Percentiles rank a stretch among this genome's conserved stretches.
These are phyloP conservation scores for Cryptococcus sp. DNA, from an alignment of 1,284 basidiomycete genomes.

Conservation along the genomic window DNA sequence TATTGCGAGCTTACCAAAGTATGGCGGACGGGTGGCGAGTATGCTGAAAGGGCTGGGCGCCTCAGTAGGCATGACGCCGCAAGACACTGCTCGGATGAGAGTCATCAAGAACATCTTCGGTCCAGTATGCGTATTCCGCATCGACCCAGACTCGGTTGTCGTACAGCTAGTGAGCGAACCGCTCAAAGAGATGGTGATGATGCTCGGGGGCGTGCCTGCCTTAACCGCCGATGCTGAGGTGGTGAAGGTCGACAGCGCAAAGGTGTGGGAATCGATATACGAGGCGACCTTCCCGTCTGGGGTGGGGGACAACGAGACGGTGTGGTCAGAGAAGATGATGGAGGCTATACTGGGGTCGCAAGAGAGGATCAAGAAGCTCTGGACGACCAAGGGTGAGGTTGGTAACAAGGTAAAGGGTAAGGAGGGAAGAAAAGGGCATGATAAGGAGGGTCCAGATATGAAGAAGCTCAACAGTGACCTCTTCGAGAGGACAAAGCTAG, in stretches of 20 bases:
- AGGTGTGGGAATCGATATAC: background rate
- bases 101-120: too few relatives aligned
- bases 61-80: background rate
- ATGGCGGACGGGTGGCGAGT: background rate
- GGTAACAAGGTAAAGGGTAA: background rate
- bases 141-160: background rate
- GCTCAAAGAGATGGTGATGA: slow-evolving; percentile 3
- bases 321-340: slow-evolving; percentile 15
- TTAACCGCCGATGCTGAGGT: slow-evolving; percentile 1
- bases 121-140: too few relatives aligned
- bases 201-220: background rate
- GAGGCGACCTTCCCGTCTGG: slow-evolving; percentile 2
- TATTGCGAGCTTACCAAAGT: background rate
- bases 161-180: background rate
- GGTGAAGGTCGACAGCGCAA: background rate
- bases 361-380: slow-evolving; percentile 4
- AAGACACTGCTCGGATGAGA: background rate
- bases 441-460: background rate
- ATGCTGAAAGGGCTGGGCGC: slow-evolving; percentile 4
- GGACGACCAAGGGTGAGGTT: background rate
- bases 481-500: slow-evolving; percentile 27
- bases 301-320: background rate
- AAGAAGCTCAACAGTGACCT: slow-evolving; percentile 22
- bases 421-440: background rate
- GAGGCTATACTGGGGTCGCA: background rate